Evolutionary conservation across 768 basidiomycete species (phyloP), one percentile per base, ranked within the genome.

Genomic region (Tylopilus vinaceipallidus): DNA sequence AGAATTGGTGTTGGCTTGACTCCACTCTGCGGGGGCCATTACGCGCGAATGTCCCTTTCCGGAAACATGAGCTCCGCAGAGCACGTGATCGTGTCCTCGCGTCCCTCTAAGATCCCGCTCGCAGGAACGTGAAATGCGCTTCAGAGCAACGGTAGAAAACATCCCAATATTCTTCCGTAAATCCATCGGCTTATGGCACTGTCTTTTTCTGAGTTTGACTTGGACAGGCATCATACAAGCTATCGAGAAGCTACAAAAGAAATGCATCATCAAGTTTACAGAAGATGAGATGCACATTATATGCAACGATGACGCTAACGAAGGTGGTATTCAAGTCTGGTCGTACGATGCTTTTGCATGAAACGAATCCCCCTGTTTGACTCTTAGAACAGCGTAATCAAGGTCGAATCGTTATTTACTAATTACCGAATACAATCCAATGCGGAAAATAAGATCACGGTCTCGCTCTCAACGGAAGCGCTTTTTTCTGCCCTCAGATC

Each of bases 321-420:
- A 91, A 58, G 89, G 88, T 1, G 89, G 89, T 3, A 83, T 91
- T 4, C 91, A 94, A 65, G 89, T 94, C 44, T 94, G 92, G 92
- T 79, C 80, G 81, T 82, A 47, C 47, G 82, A 70, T 17, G 2
- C 32, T 29, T 27, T 74, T 73, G 71, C 22, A 75, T 42, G 36
- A 68, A 53, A 5, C 13, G 6, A n/a, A 5, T 39, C n/a, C n/a
- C 32, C 23, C 16, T 43, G 3, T 50, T 42, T 59, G 33, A 64
- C 51, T 12, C 33, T 40, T 1, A 17, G 45, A 34, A 36, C 47
- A 86, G 84, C 14, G 77, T 83, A 57, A 79, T 87, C 59, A 85
- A 83, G 65, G 76, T 82, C 9, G 73, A 78, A 33, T 79, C 88
- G 0, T 61, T 92, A 10, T 90, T 92, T 69, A 77, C 74, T 2